Evolutionary conservation across 1,139 yeast species (phyloP).

Genomic region (Yamadazyma sp.): DNA sequence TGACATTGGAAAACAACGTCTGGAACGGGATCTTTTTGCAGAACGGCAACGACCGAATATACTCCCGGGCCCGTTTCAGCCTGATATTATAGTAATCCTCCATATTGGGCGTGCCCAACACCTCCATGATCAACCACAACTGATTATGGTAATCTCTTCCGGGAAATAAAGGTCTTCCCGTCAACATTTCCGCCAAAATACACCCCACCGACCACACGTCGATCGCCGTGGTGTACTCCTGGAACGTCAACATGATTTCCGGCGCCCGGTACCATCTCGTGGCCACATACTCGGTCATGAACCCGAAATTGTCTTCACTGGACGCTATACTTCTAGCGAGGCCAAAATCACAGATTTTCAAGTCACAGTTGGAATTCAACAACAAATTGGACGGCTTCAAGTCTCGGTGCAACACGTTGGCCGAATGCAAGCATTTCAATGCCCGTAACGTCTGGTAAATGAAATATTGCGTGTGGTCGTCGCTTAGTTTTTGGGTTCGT

Average conservation of each 20-base stretch:
- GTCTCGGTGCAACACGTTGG: constrained; percentile 93
- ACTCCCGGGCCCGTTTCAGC: constrained; percentile 82
- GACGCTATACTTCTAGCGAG: constrained; percentile 89
- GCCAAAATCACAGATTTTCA: constrained; percentile 96
- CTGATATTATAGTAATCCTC: constrained; percentile 81
- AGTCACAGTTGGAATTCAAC: constrained; percentile 94
- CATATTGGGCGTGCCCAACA: constrained; percentile 84
- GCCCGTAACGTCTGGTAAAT: constrained; percentile 92
- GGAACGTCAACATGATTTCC: constrained; percentile 91
- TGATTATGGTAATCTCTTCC: constrained; percentile 95
- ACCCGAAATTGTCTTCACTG: constrained; percentile 88
- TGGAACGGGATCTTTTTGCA: constrained; percentile 47
- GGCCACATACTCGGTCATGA: constrained; percentile 94
- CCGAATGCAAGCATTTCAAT: constrained; percentile 82
- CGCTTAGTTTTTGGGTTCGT: constrained; percentile 77
- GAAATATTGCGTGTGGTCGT: constrained; percentile 93
- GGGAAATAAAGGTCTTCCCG: constrained; percentile 86
- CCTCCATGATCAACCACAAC: constrained; percentile 79
- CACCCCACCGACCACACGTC: constrained; percentile 98
- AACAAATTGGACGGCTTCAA: constrained; percentile 90
- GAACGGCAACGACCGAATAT: constrained; percentile 71
- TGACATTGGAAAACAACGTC: constrained; percentile 34
- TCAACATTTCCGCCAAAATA: constrained; percentile 87
- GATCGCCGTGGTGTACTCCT: constrained; percentile 91
- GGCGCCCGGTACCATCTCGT: constrained; percentile 99